These are phyloP conservation scores for Pouteria glomerata DNA, from an alignment of 148 eudicot genomes.

Conservation along the genomic window DNA sequence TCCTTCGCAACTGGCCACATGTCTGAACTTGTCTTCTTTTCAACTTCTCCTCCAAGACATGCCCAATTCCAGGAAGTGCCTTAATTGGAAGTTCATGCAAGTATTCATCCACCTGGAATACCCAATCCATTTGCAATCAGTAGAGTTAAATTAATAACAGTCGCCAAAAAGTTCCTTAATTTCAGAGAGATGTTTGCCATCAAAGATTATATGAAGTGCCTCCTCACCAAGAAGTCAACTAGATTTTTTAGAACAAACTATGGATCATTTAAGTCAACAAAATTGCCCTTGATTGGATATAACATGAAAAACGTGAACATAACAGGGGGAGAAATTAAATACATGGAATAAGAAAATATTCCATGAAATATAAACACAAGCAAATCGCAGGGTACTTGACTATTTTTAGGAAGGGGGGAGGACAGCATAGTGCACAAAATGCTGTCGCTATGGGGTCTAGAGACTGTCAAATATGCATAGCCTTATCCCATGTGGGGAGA, in stretches of 20 bases:
- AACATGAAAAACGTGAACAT: background rate
- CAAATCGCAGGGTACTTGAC: background rate
- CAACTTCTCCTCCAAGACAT: conserved; percentile 80
- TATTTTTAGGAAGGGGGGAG: no score
- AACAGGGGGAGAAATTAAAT: background rate
- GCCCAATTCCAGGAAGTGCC: conserved; percentile 93
- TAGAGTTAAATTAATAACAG: background rate
- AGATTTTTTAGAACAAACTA: background rate
- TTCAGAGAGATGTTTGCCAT: background rate
- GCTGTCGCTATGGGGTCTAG: no score
- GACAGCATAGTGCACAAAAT: no score
- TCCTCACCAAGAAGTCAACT: background rate
- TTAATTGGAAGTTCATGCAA: conserved; percentile 67
- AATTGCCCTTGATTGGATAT: background rate
- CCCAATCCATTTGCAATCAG: conserved; percentile 1
- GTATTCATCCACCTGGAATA: conserved; percentile 71
- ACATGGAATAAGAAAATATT: background rate
- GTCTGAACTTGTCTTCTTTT: conserved; percentile 61
- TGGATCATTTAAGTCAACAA: background rate
- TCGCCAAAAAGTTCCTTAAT: background rate
- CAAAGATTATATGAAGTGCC: background rate
- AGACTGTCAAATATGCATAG: no score
- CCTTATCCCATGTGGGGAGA: no score
- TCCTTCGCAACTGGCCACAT: conserved; percentile 68
- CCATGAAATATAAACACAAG: background rate